These are phyloP conservation scores for Passiflora organensis DNA, from an alignment of 345 rosid species.

Conservation along the genomic window DNA sequence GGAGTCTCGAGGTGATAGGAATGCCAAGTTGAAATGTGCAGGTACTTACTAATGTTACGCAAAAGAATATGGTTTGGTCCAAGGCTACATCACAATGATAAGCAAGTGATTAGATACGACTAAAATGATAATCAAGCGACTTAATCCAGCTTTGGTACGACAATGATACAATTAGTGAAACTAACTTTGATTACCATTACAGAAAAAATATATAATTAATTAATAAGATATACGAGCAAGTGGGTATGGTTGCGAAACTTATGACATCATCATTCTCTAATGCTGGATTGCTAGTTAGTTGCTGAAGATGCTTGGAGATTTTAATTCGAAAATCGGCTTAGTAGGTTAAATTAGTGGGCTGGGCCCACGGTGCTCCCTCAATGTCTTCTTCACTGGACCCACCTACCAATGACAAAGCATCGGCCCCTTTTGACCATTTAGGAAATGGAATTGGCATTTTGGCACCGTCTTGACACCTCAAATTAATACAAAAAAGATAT, in stretches of 20 bases:
- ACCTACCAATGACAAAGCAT: not conserved
- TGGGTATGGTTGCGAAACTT: too few species aligned
- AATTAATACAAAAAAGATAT: too few species aligned
- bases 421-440: not conserved
- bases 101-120: constrained; percentile 1
- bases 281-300: constrained; percentile 1
- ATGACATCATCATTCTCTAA: not conserved
- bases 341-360: not conserved
- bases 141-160: not conserved
- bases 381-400: not conserved
- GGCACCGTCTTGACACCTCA: not conserved
- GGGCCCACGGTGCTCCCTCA: not conserved
- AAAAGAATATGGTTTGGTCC: too few species aligned
- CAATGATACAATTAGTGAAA: not conserved
- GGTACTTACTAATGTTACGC: too few species aligned
- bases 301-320: not conserved
- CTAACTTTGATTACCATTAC: too few species aligned
- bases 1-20: too few species aligned
- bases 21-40: too few species aligned
- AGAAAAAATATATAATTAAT: too few species aligned
- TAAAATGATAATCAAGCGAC: too few species aligned
- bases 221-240: too few species aligned
- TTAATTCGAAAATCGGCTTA: not conserved
- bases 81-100: too few species aligned
- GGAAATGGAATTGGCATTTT: not conserved